Percentiles rank a stretch among this genome's conserved stretches.
Evolutionary conservation across 2,329 filamentous ascomycete genomes (phyloP).

Genomic region (Colletotrichum cordylinicola): DNA sequence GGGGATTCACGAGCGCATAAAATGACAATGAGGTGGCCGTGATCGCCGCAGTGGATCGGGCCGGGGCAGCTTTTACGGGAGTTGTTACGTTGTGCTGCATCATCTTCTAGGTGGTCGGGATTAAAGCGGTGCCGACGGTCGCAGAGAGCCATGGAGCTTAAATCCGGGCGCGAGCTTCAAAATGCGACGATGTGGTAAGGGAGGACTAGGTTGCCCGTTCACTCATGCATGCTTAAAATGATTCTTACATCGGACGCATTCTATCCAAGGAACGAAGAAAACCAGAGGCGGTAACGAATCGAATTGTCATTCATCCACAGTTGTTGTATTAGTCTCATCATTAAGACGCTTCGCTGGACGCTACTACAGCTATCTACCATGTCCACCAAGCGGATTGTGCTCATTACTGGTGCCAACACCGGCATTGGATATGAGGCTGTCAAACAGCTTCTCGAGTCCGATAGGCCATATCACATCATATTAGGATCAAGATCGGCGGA

Average conservation of each 20-base stretch:
- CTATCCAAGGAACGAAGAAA: neutral
- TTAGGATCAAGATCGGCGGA: constrained; percentile 57
- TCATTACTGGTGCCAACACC: constrained; percentile 67
- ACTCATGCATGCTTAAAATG: neutral
- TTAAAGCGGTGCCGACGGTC: neutral
- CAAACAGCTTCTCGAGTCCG: constrained; percentile 55
- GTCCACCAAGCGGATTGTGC: constrained; percentile 39
- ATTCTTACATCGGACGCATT: neutral
- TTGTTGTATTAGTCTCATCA: neutral
- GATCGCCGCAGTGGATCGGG: neutral
- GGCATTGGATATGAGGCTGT: constrained; percentile 66
- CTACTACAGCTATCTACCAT: neutral
- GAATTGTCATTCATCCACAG: neutral
- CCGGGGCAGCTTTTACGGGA: neutral
- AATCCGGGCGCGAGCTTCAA: neutral
- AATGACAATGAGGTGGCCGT: neutral
- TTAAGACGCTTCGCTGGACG: neutral
- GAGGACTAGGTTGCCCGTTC: neutral
- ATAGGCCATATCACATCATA: constrained; percentile 57
- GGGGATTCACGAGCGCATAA: neutral
- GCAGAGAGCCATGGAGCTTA: neutral
- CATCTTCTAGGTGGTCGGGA: neutral
- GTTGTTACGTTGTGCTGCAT: neutral
- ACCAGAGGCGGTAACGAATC: neutral
- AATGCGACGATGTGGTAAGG: neutral